phyloP scores from a whole-genome alignment of 2,329 filamentous ascomycete species.

The Phyllosticta citriasiana region DNA sequence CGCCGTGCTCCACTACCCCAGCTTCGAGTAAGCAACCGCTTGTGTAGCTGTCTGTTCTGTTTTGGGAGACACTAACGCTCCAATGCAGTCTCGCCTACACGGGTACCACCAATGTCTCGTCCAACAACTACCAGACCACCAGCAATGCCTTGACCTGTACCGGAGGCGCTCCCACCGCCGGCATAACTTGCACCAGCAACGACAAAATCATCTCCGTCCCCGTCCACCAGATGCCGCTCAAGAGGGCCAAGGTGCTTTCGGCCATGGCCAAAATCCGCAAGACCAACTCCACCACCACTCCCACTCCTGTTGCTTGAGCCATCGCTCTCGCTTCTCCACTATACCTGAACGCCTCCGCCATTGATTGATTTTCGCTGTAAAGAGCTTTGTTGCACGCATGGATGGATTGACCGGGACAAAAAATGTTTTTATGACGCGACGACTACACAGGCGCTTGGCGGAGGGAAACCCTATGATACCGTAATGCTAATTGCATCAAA shows the following conservation, averaged over 20 bases:
- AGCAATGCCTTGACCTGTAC: conserved; percentile 8
- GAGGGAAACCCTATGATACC: neutral
- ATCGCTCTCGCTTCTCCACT: neutral
- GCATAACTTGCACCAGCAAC: conserved; percentile 7
- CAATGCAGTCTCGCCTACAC: neutral
- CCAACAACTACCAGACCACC: neutral
- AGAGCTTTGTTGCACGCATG: neutral
- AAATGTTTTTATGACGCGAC: neutral
- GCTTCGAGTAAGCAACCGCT: neutral
- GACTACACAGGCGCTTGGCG: neutral
- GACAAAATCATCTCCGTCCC: neutral
- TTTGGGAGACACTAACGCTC: neutral
- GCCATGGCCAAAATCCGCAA: neutral
- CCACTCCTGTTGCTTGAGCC: neutral
- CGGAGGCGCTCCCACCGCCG: conserved; percentile 5
- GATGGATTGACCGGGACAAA: neutral
- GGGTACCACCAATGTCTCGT: neutral
- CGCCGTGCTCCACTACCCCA: neutral
- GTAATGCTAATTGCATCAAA: neutral
- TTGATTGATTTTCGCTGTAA: neutral
- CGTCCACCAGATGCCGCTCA: neutral
- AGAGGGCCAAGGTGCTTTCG: neutral
- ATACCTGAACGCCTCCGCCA: neutral
- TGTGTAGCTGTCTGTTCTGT: neutral
- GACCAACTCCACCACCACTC: no score